These are phyloP conservation scores for Mallotus nudiflorus DNA, from an alignment of 345 rosid genomes.

Conservation along the genomic window DNA sequence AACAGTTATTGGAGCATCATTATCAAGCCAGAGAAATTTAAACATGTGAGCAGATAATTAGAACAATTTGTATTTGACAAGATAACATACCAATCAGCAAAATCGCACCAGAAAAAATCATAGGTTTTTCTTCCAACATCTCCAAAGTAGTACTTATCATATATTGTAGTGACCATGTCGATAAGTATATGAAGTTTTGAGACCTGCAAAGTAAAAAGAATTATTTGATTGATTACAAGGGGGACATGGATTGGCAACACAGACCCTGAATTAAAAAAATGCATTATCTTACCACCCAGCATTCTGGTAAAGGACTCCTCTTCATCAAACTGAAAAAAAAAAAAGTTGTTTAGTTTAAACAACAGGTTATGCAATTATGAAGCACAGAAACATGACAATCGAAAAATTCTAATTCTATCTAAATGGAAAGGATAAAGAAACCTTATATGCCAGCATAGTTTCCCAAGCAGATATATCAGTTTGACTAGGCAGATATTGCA, in stretches of 20 bases:
- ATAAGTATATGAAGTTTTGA: conserved; percentile 89
- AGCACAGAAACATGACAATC: background rate
- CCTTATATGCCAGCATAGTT: conserved; percentile 58
- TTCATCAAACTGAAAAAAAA: conserved; percentile 60
- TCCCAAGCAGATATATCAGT: conserved; percentile 76
- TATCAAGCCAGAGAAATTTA: background rate
- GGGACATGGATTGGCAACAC: background rate
- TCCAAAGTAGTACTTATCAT: conserved; percentile 85
- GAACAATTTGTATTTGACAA: background rate
- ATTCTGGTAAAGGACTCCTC: conserved; percentile 77
- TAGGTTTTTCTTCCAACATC: conserved; percentile 92
- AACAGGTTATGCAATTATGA: conserved; percentile 2
- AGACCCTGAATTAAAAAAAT: background rate
- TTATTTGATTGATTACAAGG: background rate
- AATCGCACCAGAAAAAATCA: conserved; percentile 97
- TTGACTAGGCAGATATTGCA: conserved; percentile 79
- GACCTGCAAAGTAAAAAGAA: conserved; percentile 54
- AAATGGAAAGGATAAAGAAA: conserved; percentile 28
- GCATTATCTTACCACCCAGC: conserved; percentile 84
- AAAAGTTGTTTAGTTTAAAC: conserved; percentile 12
- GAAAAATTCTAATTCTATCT: background rate
- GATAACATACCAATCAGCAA: conserved; percentile 83
- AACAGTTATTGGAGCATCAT: background rate
- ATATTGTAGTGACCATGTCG: conserved; percentile 75
- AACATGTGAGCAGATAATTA: background rate